Base-by-base conservation (phyloP, 225 moss, liverwort and hornwort genomes). In the Straminergon stramineum region DNA sequence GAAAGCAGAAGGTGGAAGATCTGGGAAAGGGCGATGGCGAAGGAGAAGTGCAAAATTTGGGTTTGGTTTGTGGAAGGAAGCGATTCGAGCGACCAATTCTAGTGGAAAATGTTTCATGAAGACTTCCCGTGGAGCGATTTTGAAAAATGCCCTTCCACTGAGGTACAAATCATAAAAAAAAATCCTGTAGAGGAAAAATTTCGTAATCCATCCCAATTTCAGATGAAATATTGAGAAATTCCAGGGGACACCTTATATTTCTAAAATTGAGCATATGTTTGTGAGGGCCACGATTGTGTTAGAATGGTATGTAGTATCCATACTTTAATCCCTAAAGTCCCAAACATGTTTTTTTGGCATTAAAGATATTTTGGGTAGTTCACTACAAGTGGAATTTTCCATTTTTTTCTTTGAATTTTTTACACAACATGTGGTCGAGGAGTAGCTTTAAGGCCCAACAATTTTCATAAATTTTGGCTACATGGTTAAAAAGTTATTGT, bases 201-300 rank as follows among this genome's bases (percentile, higher is more conserved):
- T 30, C 27, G 30, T 45, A 27, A 17, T 73, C 17, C 43, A 28
- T 73, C 28, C 17, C 9, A 74, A 30, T 17, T 74, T 17, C 0
- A 45, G 74, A 74, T 48, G 30, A 74, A 74, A 74, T 74, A 10
- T 30, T 11, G 30, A 48, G 30, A 75, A 28, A 10, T 45, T 74
- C 3, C 6, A 45, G 0, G 2, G 0, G 4, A 75, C 0, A 2
- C 28, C 11, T 74, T 18, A 17, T 74, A 17, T 30, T 30, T 74
- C 2, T 69, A 3, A 48, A 75, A 48, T 45, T 17, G 45, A 45
- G 6, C 27, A 73, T 1, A 43, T 45, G 10, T 27, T 27, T 41
- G 15, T 39, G 43, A 28, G 0, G 2, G 3, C 10, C 6, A 43
- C 6, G 9, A 43, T 43, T 73, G 5, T 41, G 5, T 13, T 21